Conservation (phyloP, 2,329 filamentous ascomycete genomes). For the Moelleriella libera region DNA sequence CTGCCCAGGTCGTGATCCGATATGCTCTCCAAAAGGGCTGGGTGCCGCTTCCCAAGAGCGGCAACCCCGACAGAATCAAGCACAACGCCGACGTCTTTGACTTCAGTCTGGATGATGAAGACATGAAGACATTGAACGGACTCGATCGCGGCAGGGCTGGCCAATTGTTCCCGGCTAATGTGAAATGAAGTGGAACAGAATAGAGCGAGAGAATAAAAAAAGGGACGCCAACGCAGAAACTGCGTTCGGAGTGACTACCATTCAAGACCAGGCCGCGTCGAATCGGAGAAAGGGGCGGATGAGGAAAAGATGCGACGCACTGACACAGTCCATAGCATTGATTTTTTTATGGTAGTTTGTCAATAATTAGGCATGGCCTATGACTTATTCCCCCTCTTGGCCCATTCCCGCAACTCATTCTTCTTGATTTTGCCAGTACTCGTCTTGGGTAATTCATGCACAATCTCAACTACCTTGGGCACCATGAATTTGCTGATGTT, state of each 20-base stretch:
- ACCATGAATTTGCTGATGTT: slow-evolving; percentile 87
- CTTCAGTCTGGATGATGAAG: slow-evolving; percentile 40
- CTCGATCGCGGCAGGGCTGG: slow-evolving; percentile 14
- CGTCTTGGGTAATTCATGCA: slow-evolving; percentile 87
- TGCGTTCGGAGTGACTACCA: too few relatives aligned
- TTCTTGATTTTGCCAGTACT: slow-evolving; percentile 95
- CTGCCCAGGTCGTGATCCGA: slow-evolving; percentile 53
- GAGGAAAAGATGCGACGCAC: background rate
- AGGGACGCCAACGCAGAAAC: background rate
- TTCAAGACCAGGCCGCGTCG: too few relatives aligned
- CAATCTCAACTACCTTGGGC: slow-evolving; percentile 56
- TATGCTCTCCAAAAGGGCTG: slow-evolving; percentile 58
- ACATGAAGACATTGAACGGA: slow-evolving; percentile 31
- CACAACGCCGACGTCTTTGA: slow-evolving; percentile 47
- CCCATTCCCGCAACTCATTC: slow-evolving; percentile 83
- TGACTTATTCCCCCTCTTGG: slow-evolving; percentile 20
- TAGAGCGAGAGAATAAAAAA: background rate
- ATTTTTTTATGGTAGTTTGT: too few relatives aligned
- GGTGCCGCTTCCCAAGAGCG: slow-evolving; percentile 55
- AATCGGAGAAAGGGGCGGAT: background rate
- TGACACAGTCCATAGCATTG: background rate
- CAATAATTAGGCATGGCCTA: background rate
- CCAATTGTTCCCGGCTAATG: slow-evolving; percentile 17
- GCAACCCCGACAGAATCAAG: slow-evolving; percentile 40
- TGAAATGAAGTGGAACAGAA: slow-evolving; percentile 4